Evolutionary conservation across 1,284 basidiomycete genomes (phyloP).

Genomic region (Irpex sp.): DNA sequence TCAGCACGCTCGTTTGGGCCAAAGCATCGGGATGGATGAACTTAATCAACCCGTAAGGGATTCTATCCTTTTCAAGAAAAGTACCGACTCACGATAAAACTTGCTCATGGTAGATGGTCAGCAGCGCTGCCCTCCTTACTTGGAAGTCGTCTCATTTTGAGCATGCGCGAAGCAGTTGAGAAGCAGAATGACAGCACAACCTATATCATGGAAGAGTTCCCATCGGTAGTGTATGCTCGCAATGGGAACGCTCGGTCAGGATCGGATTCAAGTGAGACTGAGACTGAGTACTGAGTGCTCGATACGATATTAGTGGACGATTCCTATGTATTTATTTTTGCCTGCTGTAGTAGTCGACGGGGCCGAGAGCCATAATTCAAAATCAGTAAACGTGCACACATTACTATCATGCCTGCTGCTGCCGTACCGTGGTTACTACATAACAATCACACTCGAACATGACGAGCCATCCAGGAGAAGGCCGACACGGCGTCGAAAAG

Average conservation of each 20-base stretch:
- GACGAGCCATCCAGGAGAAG: no score
- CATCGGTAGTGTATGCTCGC: not conserved
- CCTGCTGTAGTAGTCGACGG: no score
- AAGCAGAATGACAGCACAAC: not conserved
- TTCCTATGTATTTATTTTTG: no score
- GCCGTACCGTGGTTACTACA: no score
- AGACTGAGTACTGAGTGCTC: not conserved
- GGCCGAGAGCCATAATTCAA: no score
- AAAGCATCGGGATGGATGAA: conserved; percentile 21
- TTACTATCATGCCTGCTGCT: no score
- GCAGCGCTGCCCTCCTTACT: conserved; percentile 18
- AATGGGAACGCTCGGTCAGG: not conserved
- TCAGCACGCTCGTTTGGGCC: conserved; percentile 24
- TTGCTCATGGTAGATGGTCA: conserved; percentile 21
- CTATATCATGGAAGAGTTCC: conserved; percentile 12
- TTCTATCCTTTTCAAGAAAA: not conserved
- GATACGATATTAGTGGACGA: no score
- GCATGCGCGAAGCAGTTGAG: conserved; percentile 17
- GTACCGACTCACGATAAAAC: not conserved
- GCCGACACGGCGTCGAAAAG: no score
- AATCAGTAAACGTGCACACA: no score
- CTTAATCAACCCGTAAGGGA: conserved; percentile 24
- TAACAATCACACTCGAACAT: no score
- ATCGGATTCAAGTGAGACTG: not conserved
- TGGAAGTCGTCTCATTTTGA: conserved; percentile 17